Base-by-base conservation (phyloP, 768 basidiomycete species). In the Nidularia pulvinata region DNA sequence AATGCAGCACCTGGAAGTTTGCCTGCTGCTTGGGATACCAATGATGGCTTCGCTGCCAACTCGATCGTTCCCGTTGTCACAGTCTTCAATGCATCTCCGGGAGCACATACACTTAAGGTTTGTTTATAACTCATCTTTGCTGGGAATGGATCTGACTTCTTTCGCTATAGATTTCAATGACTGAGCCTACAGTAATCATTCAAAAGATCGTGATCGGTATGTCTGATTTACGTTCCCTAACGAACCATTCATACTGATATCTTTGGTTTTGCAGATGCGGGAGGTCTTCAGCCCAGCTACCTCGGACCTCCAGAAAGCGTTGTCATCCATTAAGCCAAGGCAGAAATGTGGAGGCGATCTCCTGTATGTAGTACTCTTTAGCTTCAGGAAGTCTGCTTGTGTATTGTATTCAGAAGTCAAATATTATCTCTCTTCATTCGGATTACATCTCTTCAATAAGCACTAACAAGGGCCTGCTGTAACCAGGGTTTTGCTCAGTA, bases 231-330 rank as follows among this genome's bases (percentile, higher is more conserved):
- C 4, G 7, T 30, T 3, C 14, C 33, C 6, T 19, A 7, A 42
- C 19, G 6, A 48, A 36, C 9, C 22, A 36, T 46, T 57, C 34
- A 49, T 49, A 37, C 49, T 46, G 16, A 22, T 32, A 25, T 25
- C 25, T 25, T 25, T 25, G 25, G 25, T 51, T 22, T 7, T 37
- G 13, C 58, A 84, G 85, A 86, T 64, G 76, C 80, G 22, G 84
- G 84, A 34, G 81, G 80, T 13, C 71, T 86, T 5, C 58, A 65
- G 46, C 65, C 77, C 0, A 85, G 83, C 57, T 88, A 85, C 61
- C 71, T 88, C 34, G 85, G 85, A 6, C 85, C 85, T 34, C 83
- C 85, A 1, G 85, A 86, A 64, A 84, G 82, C 61, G 55, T 73
- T 35, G n/a, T 51, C n/a, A 34, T 51, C 14, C 50, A 42, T 51